phyloP scores from a whole-genome alignment of 192 early-diverging fungal species.

The Piromyces sp. region DNA sequence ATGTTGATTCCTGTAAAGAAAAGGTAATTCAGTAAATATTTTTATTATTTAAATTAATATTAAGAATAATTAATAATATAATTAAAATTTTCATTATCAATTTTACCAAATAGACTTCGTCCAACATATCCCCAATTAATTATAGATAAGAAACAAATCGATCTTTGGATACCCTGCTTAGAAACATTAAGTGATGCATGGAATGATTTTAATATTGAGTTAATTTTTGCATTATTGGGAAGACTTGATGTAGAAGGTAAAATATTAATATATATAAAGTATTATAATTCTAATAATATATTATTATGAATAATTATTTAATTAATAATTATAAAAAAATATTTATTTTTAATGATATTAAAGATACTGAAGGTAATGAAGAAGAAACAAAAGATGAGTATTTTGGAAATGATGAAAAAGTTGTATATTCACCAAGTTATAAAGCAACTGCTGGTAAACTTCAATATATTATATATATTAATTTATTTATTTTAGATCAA shows the following conservation, averaged over 20 bases:
- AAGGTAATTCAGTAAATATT: constrained; percentile 18
- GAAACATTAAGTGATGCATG: constrained; percentile 6
- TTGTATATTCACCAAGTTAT: background rate
- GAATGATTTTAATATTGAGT: constrained; percentile 9
- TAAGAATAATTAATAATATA: too few relatives aligned
- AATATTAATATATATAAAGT: constrained; percentile 17
- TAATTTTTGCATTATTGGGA: constrained; percentile 4
- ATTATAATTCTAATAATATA: background rate
- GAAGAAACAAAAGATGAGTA: background rate
- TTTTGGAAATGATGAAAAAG: background rate
- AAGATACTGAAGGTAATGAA: background rate
- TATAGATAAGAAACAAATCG: constrained; percentile 15
- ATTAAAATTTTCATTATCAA: too few relatives aligned
- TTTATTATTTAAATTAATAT: too few relatives aligned
- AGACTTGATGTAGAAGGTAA: constrained; percentile 24
- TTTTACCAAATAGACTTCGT: constrained; percentile 17
- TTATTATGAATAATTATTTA: background rate
- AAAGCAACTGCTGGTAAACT: background rate
- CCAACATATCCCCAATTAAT: constrained; percentile 5
- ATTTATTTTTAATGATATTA: too few relatives aligned
- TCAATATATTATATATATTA: too few relatives aligned
- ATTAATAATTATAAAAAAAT: too few relatives aligned
- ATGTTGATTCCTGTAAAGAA: constrained; percentile 35
- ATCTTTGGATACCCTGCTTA: constrained; percentile 11
- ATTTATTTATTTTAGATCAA: too few relatives aligned